Evolutionary conservation across 495 filamentous ascomycete genomes (phyloP).

Genomic region (Bryoglossum gracile): DNA sequence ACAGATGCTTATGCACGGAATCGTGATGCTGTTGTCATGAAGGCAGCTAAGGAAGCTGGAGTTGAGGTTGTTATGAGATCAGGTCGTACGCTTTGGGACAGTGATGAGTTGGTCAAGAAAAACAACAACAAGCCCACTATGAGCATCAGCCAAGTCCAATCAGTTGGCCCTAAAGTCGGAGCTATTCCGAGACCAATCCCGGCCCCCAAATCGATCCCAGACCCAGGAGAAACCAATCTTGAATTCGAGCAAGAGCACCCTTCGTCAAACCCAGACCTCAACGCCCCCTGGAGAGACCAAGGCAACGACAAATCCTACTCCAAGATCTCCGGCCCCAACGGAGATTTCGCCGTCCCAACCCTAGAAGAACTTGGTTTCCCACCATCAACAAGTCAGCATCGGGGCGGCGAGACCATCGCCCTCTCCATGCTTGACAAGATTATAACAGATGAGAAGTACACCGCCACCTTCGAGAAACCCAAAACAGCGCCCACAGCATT

Average conservation of each 20-base stretch:
- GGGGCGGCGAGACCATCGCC: conserved; percentile 55
- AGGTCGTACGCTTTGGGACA: conserved; percentile 61
- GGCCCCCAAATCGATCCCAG: conserved; percentile 46
- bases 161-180: conserved; percentile 40
- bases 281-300: conserved; percentile 32
- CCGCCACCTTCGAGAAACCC: conserved; percentile 62
- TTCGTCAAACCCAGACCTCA: conserved; percentile 43
- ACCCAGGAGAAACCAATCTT: conserved; percentile 51
- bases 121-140: conserved; percentile 62
- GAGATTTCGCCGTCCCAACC: conserved; percentile 55
- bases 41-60: conserved; percentile 51
- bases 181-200: conserved; percentile 48
- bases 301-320: conserved; percentile 45
- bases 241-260: conserved; percentile 45
- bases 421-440: conserved; percentile 42
- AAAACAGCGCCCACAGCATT: conserved; percentile 63
- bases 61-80: conserved; percentile 52
- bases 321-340: conserved; percentile 50
- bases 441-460: conserved; percentile 52
- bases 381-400: conserved; percentile 48
- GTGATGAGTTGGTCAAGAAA: conserved; percentile 54
- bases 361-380: conserved; percentile 55
- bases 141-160: conserved; percentile 55
- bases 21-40: conserved; percentile 47
- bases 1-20: conserved; percentile 60